Percentiles rank a stretch among this genome's conserved stretches.
phyloP scores from a whole-genome alignment of 1,284 basidiomycete species.

The Tranzscheliella williamsii region DNA sequence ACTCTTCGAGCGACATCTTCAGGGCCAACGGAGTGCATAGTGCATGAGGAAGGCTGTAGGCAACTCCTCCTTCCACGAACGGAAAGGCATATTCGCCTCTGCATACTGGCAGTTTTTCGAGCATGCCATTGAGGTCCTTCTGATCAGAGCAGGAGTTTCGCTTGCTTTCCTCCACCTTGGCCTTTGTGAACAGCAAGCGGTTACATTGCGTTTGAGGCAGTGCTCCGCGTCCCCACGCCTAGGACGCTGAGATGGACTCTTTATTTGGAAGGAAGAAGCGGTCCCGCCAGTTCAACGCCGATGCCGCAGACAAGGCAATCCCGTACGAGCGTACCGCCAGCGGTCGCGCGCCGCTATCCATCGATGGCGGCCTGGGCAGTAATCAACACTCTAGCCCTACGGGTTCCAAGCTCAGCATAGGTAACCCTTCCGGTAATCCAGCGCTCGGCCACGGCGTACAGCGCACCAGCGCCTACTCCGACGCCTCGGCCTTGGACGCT shows the following conservation, averaged over 20 bases:
- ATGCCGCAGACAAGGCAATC: conserved; percentile 43
- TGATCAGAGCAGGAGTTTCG: too few species aligned
- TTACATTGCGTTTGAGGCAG: too few species aligned
- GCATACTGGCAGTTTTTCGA: too few species aligned
- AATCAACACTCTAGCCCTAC: conserved; percentile 7
- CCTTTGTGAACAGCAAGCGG: too few species aligned
- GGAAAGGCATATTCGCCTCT: too few species aligned
- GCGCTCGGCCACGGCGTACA: conserved; percentile 23
- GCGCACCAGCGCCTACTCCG: conserved; percentile 27
- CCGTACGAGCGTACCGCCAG: conserved; percentile 41
- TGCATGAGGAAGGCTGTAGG: too few species aligned
- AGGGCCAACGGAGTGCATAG: too few species aligned
- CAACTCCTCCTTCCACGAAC: too few species aligned
- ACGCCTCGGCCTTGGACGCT: background rate
- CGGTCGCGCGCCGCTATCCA: conserved; percentile 24
- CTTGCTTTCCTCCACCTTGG: too few species aligned
- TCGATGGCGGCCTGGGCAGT: conserved; percentile 13
- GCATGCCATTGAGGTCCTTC: too few species aligned
- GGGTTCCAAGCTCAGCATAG: conserved; percentile 28
- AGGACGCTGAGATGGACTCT: conserved; percentile 43
- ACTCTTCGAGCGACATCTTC: too few species aligned
- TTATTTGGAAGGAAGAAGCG: conserved; percentile 47
- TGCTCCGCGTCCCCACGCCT: too few species aligned
- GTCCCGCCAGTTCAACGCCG: conserved; percentile 36
- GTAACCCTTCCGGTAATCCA: conserved; percentile 35